A percentile compares a stretch with the other conserved stretches of the same genome.
Conservation (phyloP, 2,329 filamentous ascomycete genomes). For the Fusarium piperis region DNA sequence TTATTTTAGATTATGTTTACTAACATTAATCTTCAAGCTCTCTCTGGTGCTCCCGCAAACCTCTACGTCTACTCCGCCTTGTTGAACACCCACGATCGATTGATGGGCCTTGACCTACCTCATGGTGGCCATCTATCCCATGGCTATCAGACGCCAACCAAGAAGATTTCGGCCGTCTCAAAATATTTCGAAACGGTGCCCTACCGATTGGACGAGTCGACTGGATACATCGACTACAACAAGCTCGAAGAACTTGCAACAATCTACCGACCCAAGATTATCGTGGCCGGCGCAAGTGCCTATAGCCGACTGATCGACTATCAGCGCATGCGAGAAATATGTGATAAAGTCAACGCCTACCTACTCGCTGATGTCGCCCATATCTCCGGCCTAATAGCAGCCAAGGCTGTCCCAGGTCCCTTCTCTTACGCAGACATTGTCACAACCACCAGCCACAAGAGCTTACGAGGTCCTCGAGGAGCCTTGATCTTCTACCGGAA, state of each 20-base stretch:
- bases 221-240: conserved; percentile 94
- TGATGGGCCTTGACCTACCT: conserved; percentile 97
- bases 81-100: conserved; percentile 89
- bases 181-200: conserved; percentile 99
- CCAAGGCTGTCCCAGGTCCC: conserved; percentile 88
- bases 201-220: conserved; percentile 89
- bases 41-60: conserved; percentile 80
- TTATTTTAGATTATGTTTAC: conserved; percentile 1
- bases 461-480: conserved; percentile 90
- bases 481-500: conserved; percentile 99
- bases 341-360: conserved; percentile 91
- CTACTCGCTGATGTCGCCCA: conserved; percentile 97
- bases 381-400: conserved; percentile 92
- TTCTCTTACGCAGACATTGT: conserved; percentile 93
- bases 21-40: conserved; percentile 60
- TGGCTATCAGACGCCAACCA: conserved; percentile 94
- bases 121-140: conserved; percentile 97
- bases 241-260: conserved; percentile 87
- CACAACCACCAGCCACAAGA: conserved; percentile 98
- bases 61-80: conserved; percentile 95
- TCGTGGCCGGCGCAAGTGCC: conserved; percentile 93
- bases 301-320: conserved; percentile 98
- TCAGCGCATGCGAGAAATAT: conserved; percentile 87
- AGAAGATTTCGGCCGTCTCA: conserved; percentile 97
- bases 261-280: conserved; percentile 93